Conservation (phyloP, 1,284 basidiomycete species). For the Sanghuangporus sanghuang region DNA sequence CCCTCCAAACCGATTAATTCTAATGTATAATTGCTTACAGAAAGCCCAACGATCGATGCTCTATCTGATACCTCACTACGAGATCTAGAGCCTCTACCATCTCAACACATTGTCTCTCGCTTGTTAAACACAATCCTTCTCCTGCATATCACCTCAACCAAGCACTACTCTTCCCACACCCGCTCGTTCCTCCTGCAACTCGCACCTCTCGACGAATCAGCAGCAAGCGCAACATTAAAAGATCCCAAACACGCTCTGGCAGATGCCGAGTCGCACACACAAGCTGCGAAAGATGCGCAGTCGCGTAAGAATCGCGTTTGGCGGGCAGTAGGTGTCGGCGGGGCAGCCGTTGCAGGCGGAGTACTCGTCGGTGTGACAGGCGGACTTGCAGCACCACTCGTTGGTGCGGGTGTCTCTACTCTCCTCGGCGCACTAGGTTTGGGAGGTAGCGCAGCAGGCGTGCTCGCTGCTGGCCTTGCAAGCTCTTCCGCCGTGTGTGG, state of each 20-base stretch:
- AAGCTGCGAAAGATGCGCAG: constrained; percentile 22
- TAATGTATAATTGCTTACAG: constrained; percentile 20
- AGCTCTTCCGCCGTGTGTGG: constrained; percentile 53
- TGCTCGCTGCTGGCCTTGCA: constrained; percentile 50
- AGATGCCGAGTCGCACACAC: constrained; percentile 40
- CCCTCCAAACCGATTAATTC: not conserved
- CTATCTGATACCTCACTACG: constrained; percentile 42
- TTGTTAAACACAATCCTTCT: constrained; percentile 47
- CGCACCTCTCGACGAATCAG: constrained; percentile 38
- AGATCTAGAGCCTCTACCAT: constrained; percentile 37
- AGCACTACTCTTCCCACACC: constrained; percentile 49
- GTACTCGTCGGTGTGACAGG: constrained; percentile 53
- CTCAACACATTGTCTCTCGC: constrained; percentile 29
- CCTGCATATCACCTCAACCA: constrained; percentile 42
- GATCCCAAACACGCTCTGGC: constrained; percentile 42
- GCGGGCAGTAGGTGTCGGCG: constrained; percentile 43
- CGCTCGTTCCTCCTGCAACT: constrained; percentile 42
- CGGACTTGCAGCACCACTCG: constrained; percentile 51
- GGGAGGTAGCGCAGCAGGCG: constrained; percentile 48
- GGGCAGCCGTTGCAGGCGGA: constrained; percentile 51
- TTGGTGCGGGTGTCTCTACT: constrained; percentile 48
- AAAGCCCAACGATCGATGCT: constrained; percentile 37
- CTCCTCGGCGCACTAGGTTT: constrained; percentile 47
- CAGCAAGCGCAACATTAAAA: constrained; percentile 42
- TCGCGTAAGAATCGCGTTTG: constrained; percentile 40